A percentile compares a stretch with the other conserved stretches of the same genome.
phyloP scores from a whole-genome alignment of 2,329 filamentous ascomycete genomes.

The Sporothrix inflata region DNA sequence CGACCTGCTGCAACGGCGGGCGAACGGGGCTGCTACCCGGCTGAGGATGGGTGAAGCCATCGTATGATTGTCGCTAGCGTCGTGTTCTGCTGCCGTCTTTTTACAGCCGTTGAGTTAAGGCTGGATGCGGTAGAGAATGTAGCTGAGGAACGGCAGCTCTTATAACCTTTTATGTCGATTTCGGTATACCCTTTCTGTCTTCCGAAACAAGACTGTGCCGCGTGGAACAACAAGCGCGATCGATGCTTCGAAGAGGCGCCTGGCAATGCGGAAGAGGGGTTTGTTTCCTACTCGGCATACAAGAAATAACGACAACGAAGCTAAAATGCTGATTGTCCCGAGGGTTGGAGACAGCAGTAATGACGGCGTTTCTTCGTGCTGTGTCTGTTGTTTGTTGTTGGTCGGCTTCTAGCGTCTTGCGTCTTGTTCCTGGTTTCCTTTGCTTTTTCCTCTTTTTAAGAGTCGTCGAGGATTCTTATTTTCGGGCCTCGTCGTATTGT shows the following conservation, averaged over 20 bases:
- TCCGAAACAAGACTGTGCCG: conserved; percentile 13
- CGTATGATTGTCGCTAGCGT: neutral
- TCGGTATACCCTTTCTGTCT: conserved; percentile 5
- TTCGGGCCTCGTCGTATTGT: neutral
- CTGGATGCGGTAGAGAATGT: neutral
- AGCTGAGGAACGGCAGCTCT: neutral
- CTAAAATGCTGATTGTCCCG: neutral
- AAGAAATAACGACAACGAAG: conserved; percentile 1
- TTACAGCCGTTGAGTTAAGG: neutral
- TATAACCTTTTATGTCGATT: neutral
- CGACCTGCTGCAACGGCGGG: neutral
- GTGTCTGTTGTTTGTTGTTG: neutral
- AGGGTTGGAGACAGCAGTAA: neutral
- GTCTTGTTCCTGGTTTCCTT: neutral
- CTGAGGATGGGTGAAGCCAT: neutral
- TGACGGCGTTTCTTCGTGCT: neutral
- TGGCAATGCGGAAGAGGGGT: neutral
- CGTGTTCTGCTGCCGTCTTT: neutral
- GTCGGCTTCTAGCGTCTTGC: neutral
- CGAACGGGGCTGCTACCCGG: neutral
- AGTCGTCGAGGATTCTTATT: neutral
- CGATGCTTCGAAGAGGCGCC: neutral
- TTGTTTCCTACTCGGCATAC: neutral
- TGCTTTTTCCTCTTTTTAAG: neutral
- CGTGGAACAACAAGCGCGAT: neutral